These are phyloP conservation scores for Ceratobasidium sp. DNA, from an alignment of 1,284 basidiomycete species.

Conservation along the genomic window DNA sequence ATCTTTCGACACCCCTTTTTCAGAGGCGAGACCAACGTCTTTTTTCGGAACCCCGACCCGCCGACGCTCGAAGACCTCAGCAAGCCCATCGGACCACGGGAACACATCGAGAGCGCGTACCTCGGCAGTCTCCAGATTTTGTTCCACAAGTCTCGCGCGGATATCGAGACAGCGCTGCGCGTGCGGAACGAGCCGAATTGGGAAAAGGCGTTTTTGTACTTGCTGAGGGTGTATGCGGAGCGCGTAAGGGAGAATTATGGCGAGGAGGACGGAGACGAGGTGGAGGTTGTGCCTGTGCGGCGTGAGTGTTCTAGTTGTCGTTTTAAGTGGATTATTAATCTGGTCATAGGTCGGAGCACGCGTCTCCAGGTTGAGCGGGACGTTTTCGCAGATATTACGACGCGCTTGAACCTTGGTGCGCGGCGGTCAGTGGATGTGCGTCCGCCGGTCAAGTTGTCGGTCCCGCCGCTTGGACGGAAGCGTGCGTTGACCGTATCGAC, in stretches of 20 bases:
- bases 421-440: slow-evolving; percentile 7
- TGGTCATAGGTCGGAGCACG: slow-evolving; percentile 5
- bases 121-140: slow-evolving; percentile 60
- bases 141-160: slow-evolving; percentile 49
- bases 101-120: slow-evolving; percentile 78
- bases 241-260: slow-evolving; percentile 73
- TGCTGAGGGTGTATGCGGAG: slow-evolving; percentile 83
- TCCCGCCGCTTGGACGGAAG: slow-evolving; percentile 5
- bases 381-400: slow-evolving; percentile 25
- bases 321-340: no score
- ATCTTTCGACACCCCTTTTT: slow-evolving; percentile 77
- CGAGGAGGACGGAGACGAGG: slow-evolving; percentile 51
- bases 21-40: slow-evolving; percentile 55
- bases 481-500: background rate
- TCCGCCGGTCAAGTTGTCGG: background rate
- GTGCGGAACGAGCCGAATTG: slow-evolving; percentile 66
- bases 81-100: slow-evolving; percentile 23
- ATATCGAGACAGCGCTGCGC: slow-evolving; percentile 18
- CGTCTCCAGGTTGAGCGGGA: background rate
- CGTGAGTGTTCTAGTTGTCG: no score
- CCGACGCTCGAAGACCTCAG: slow-evolving; percentile 39
- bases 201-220: slow-evolving; percentile 93
- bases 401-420: slow-evolving; percentile 4
- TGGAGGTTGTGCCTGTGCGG: background rate
- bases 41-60: slow-evolving; percentile 31